phyloP scores from a whole-genome alignment of 2,329 filamentous ascomycete species.

The Fusarium albosuccineum region DNA sequence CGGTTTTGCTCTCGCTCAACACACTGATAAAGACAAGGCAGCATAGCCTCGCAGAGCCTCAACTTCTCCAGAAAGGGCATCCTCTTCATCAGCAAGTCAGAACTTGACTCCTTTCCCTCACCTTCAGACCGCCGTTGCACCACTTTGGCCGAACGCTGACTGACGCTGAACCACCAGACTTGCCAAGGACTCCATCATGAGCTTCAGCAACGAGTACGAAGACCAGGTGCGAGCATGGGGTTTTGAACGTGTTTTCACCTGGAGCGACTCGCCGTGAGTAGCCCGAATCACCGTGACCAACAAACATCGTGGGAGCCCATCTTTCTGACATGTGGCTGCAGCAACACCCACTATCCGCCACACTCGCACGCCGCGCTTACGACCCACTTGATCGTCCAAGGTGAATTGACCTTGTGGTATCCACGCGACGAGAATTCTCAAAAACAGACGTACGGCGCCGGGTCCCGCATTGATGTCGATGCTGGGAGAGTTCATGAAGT shows the following conservation, averaged over 20 bases:
- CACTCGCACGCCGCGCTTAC: constrained; percentile 75
- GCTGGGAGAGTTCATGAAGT: constrained; percentile 75
- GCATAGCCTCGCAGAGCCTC: constrained; percentile 3
- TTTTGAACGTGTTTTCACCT: constrained; percentile 77
- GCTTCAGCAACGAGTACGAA: constrained; percentile 56
- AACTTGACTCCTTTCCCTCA: not conserved
- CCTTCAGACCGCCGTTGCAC: not conserved
- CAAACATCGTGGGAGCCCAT: constrained; percentile 9
- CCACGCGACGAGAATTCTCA: constrained; percentile 67
- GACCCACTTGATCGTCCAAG: constrained; percentile 76
- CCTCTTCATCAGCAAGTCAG: not conserved
- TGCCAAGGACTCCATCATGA: constrained; percentile 41
- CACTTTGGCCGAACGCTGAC: not conserved
- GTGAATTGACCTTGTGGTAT: constrained; percentile 75
- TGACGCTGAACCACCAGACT: not conserved
- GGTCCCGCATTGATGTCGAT: constrained; percentile 75
- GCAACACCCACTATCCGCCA: constrained; percentile 76
- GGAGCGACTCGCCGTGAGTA: constrained; percentile 77
- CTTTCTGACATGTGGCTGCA: constrained; percentile 49
- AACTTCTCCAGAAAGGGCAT: constrained; percentile 4
- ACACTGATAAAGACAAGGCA: not conserved
- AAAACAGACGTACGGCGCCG: constrained; percentile 71
- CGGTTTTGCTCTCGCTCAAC: not conserved
- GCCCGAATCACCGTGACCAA: constrained; percentile 5
- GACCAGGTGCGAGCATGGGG: constrained; percentile 76